Evolutionary conservation across 2,329 filamentous ascomycete species (phyloP).

Genomic region (Cladosporium austrohemisphaericum): DNA sequence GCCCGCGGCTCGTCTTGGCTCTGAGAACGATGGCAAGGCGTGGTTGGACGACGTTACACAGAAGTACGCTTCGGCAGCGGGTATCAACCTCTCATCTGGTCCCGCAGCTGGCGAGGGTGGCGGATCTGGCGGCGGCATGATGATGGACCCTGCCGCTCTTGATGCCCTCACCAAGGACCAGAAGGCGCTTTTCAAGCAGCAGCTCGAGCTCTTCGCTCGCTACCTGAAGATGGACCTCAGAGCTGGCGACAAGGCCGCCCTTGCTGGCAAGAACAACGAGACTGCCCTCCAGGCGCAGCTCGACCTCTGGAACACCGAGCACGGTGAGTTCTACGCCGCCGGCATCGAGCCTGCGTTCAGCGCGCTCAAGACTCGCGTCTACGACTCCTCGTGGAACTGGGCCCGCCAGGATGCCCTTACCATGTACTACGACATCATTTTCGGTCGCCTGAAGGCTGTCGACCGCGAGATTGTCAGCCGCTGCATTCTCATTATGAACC

Average conservation of each 20-base stretch:
- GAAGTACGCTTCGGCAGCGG: constrained; percentile 81
- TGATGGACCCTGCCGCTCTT: constrained; percentile 98
- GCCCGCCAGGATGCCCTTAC: constrained; percentile 92
- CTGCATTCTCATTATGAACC: constrained; percentile 99
- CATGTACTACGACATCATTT: constrained; percentile 99
- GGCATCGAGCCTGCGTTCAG: constrained; percentile 95
- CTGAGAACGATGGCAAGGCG: constrained; percentile 84
- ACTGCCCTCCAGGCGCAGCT: constrained; percentile 86
- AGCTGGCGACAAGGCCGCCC: constrained; percentile 90
- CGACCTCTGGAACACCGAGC: constrained; percentile 91
- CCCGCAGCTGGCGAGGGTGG: constrained; percentile 67
- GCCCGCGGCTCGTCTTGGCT: constrained; percentile 79
- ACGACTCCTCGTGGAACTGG: constrained; percentile 99
- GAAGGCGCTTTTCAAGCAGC: constrained; percentile 93
- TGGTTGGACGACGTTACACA: constrained; percentile 86
- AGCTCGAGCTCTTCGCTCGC: constrained; percentile 88
- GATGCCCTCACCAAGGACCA: constrained; percentile 98
- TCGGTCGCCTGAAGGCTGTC: constrained; percentile 85
- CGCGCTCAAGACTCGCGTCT: constrained; percentile 86
- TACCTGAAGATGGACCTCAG: constrained; percentile 97
- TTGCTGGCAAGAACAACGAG: constrained; percentile 79
- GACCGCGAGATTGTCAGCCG: constrained; percentile 98
- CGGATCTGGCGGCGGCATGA: constrained; percentile 79
- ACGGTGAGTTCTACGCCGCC: constrained; percentile 91
- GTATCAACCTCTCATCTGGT: constrained; percentile 76